Evolutionary conservation across 306 rosid species (phyloP).

Genomic region (Prunus padus): DNA sequence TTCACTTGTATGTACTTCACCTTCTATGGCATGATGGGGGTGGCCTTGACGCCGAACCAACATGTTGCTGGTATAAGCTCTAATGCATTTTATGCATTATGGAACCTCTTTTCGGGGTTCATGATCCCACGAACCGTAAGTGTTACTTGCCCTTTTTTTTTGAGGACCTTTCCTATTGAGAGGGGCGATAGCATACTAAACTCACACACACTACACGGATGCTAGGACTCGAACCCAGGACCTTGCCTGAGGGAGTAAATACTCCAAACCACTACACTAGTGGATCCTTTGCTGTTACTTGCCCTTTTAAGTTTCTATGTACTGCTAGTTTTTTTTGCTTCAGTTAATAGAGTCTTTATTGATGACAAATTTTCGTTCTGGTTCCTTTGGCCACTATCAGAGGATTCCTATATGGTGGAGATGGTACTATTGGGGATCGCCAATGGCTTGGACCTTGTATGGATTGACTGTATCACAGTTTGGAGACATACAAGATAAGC

Average conservation of each 20-base stretch:
- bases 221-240: too few relatives aligned
- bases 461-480: conserved; percentile 59
- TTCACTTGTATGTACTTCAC: conserved; percentile 45
- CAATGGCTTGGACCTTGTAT: conserved; percentile 58
- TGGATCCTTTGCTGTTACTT: too few relatives aligned
- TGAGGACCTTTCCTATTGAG: too few relatives aligned
- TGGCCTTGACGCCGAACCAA: conserved; percentile 44
- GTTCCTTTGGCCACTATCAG: conserved; percentile 23
- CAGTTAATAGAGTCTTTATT: neutral
- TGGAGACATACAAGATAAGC: conserved; percentile 39
- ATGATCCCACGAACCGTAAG: conserved; percentile 46
- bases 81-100: conserved; percentile 25
- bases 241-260: too few relatives aligned
- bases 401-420: conserved; percentile 65
- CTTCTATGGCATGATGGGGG: conserved; percentile 54
- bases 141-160: neutral
- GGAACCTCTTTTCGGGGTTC: conserved; percentile 52
- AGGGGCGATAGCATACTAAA: too few relatives aligned
- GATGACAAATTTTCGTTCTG: neutral
- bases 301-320: neutral
- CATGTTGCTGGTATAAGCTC: conserved; percentile 23
- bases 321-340: neutral
- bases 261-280: too few relatives aligned
- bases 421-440: conserved; percentile 56
- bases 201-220: too few relatives aligned